Base-by-base conservation (phyloP, 2,329 filamentous ascomycete genomes). In the Drechslerella coelobrocha region DNA sequence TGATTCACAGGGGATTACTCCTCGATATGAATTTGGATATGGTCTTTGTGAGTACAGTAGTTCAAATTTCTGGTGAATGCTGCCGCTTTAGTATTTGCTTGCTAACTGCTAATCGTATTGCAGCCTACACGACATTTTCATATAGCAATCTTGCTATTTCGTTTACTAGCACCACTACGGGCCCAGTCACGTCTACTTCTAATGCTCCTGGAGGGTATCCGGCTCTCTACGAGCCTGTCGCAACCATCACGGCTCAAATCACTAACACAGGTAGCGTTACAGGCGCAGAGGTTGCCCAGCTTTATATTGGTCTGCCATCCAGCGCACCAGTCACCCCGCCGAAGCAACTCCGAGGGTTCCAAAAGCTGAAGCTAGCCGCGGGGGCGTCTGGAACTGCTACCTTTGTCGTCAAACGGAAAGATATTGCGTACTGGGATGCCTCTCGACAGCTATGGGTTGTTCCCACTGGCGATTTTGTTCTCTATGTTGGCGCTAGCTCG, bases 361-460 rank as follows among this genome's bases (percentile, higher is more conserved):
- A 82, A 66, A 88, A 89, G 78, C 79, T 86, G 4, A 76, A 76
- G 14, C 76, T 89, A 17, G 78, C 78, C 2, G 76, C 81, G 0
- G 83, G 82, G 1, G 81, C 82, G 59, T 81, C 78, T 1, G 78
- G 80, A 34, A 82, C 78, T 1, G 81, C 85, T 1, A 80, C 77
- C 0, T 84, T 89, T 73, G 78, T 80, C 12, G 76, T 90, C 29
- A 83, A 81, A 34, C 81, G 85, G 41, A 82, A 85, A 54, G 88
- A 89, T 76, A 72, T 90, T 39, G 87, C 85, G 74, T 83, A 87
- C 62, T 89, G 87, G 87, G 84, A 89, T 76, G 78, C 82, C 0
- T 78, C 78, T 0, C 74, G 77, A 39, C 85, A 89, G 78, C 82
- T 86, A 57, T 91, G 88, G 88, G 75, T 82, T 2, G 76, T 85